Evolutionary conservation across 2,329 filamentous ascomycete genomes (phyloP).

Genomic region (Ophiostoma piceae): DNA sequence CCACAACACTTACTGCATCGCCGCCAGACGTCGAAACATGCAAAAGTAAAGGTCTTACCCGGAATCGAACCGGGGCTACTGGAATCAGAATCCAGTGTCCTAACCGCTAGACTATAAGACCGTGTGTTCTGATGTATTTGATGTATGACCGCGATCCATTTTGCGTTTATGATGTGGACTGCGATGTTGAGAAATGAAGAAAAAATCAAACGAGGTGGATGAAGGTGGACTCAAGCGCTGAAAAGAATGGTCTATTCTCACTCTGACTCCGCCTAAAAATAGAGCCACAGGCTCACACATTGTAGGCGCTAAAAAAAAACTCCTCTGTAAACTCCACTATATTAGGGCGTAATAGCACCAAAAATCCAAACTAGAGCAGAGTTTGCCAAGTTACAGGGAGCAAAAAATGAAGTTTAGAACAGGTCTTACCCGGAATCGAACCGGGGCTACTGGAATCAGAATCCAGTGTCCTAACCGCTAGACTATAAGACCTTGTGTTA

Average conservation of each 20-base stretch:
- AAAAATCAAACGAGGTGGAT: not conserved
- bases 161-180: not conserved
- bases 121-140: not conserved
- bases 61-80: conserved; percentile 19
- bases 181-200: not conserved
- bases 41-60: conserved; percentile 11
- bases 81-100: conserved; percentile 19
- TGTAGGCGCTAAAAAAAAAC: no score
- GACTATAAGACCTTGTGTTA: conserved; percentile 7
- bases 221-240: no score
- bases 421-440: conserved; percentile 16
- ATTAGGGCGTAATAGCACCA: not conserved
- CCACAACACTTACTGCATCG: not conserved
- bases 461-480: conserved; percentile 18
- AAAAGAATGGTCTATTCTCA: no score
- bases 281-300: no score
- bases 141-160: not conserved
- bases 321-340: not conserved
- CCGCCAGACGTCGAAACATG: no score
- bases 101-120: conserved; percentile 17
- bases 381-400: no score
- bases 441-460: conserved; percentile 19
- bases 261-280: no score
- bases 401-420: not conserved
- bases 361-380: not conserved